Base-by-base conservation (phyloP, 2,329 filamentous ascomycete species). In the Exophiala bonariae region DNA sequence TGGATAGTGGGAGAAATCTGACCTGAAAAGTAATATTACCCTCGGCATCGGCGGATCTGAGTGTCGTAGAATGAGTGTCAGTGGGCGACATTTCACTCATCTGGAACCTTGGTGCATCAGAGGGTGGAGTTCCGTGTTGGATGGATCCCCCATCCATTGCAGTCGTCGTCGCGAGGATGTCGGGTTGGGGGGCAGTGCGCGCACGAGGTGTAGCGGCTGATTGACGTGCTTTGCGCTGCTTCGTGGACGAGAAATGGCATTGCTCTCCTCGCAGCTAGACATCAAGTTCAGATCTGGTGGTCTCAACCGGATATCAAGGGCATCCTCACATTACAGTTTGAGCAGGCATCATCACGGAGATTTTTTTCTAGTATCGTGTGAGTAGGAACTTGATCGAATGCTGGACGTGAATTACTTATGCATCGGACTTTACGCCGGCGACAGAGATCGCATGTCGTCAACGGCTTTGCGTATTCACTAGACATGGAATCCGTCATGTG, bases 401-500 rank as follows among this genome's bases (percentile, higher is more conserved):
- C 17, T 23, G 17, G 19, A 50, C 61, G 38, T 28, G 39, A 7
- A 32, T 41, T 61, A 70, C 68, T 63, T 14, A 64, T 61, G 52
- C 68, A 72, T 40, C 67, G 66, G 16, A 71, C 67, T 53, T 72
- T 72, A 34, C 68, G 65, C 13, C 57, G 50, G 52, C 69, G 68
- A 58, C 68, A 72, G 33, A 60, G 57, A 54, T 71, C 66, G 54
- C 69, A 72, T 3, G 66, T 41, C 10, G 22, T 41, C n/a, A 41
- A 26, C 17, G 26, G 22, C 39, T 41, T 41, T n/a, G 28, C 28
- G 28, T 31, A 31, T 9, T 31, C 28, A n/a, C n/a, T n/a, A n/a
- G n/a, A n/a, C n/a, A n/a, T n/a, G n/a, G n/a, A n/a, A n/a, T n/a
- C n/a, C n/a, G n/a, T n/a, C n/a, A n/a, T n/a, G n/a, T n/a, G n/a